These are phyloP conservation scores for Nepenthes mirabilis DNA, from an alignment of 148 eudicot genomes.

Conservation along the genomic window DNA sequence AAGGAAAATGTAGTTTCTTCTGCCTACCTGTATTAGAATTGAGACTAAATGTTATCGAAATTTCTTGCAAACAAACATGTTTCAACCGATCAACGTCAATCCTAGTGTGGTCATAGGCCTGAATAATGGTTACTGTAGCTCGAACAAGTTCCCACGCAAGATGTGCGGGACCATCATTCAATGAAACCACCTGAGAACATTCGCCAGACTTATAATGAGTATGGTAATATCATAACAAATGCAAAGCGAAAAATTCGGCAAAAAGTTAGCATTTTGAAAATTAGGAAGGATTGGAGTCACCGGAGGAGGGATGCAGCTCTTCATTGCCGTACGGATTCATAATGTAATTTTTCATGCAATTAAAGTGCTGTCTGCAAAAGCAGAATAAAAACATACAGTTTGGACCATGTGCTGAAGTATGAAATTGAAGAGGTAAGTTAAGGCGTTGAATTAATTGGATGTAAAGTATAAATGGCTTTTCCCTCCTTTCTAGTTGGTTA, in stretches of 20 bases:
- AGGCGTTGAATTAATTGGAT: too few relatives aligned
- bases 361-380: too few relatives aligned
- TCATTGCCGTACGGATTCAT: too few relatives aligned
- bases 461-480: too few relatives aligned
- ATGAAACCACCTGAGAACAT: conserved; percentile 51
- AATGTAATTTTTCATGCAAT: too few relatives aligned
- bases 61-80: conserved; percentile 27
- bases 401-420: too few relatives aligned
- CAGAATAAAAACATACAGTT: too few relatives aligned
- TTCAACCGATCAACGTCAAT: conserved; percentile 65
- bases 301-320: too few relatives aligned
- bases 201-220: background rate
- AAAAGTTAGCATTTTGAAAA: background rate
- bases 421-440: too few relatives aligned
- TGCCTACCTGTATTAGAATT: background rate
- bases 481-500: too few relatives aligned
- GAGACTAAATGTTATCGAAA: background rate
- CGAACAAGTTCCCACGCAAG: conserved; percentile 54
- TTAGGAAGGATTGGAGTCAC: too few relatives aligned
- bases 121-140: conserved; percentile 37
- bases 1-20: background rate
- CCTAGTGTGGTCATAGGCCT: conserved; percentile 21
- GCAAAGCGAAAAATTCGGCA: background rate
- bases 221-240: background rate
- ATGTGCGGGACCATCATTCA: conserved; percentile 59